These are phyloP conservation scores for Fagopyrum tataricum DNA, from an alignment of 148 eudicot genomes.

Conservation along the genomic window DNA sequence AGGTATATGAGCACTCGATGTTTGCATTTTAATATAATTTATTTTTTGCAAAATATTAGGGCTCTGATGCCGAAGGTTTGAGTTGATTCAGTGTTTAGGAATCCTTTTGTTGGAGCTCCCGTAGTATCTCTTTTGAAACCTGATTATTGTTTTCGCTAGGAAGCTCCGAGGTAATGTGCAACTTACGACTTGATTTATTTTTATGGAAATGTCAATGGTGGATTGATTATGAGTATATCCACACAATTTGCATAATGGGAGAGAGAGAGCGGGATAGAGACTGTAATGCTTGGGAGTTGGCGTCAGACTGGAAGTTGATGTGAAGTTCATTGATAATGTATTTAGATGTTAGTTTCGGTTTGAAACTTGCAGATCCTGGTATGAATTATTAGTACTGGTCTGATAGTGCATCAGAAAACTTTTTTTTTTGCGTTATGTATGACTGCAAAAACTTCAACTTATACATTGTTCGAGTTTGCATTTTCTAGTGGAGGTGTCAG, in stretches of 20 bases:
- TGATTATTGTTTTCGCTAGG: neutral
- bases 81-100: neutral
- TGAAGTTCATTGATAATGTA: neutral
- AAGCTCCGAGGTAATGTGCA: neutral
- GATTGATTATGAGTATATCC: neutral
- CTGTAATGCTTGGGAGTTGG: neutral
- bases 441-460: neutral
- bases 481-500: neutral
- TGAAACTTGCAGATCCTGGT: neutral
- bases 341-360: neutral
- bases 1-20: constrained; percentile 22
- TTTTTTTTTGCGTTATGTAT: neutral
- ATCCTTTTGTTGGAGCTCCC: neutral
- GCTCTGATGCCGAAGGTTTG: neutral
- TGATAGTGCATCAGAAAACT: neutral
- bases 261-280: no score
- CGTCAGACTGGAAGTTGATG: neutral
- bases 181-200: neutral
- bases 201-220: neutral
- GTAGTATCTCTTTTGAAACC: neutral
- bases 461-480: neutral
- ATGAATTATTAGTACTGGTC: neutral
- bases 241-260: neutral
- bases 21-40: neutral
- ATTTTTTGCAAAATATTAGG: neutral